These are phyloP conservation scores for Penicillium sp. DNA, from an alignment of 2,329 filamentous ascomycete species.

Conservation along the genomic window DNA sequence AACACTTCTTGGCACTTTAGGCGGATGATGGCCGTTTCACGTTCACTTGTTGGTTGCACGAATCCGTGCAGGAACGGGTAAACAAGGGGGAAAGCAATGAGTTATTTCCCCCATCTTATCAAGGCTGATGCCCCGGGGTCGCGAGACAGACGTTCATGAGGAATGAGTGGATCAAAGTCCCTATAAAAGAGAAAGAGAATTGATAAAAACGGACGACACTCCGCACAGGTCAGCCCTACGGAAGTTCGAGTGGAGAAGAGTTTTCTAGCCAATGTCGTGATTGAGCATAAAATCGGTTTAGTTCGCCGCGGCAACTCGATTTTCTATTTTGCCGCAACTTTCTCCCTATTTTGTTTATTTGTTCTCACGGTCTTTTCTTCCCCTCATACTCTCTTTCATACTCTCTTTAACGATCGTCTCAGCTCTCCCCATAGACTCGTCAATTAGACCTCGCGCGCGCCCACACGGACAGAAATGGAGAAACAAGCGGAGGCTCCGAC, in stretches of 20 bases:
- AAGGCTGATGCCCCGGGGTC: background rate
- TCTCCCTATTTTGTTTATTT: background rate
- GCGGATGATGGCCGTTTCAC: background rate
- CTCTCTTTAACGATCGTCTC: background rate
- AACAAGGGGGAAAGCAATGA: background rate
- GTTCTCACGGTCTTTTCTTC: background rate
- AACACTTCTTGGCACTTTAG: background rate
- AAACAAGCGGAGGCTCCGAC: slow-evolving; percentile 12
- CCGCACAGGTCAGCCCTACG: background rate
- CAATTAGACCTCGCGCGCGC: background rate
- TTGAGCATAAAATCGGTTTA: background rate
- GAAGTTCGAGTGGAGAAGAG: background rate
- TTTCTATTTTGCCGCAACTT: background rate
- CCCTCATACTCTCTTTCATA: background rate
- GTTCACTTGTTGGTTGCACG: background rate
- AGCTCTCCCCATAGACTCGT: too few relatives aligned
- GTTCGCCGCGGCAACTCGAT: background rate
- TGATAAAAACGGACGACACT: background rate
- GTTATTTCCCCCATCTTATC: background rate
- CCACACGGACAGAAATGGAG: slow-evolving; percentile 15
- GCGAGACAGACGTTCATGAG: background rate
- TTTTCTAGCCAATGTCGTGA: background rate
- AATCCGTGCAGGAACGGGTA: background rate
- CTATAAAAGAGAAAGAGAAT: too few relatives aligned
- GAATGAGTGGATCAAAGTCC: too few relatives aligned